Conservation (phyloP, 2,329 filamentous ascomycete species). For the Clonostachys sp. region DNA sequence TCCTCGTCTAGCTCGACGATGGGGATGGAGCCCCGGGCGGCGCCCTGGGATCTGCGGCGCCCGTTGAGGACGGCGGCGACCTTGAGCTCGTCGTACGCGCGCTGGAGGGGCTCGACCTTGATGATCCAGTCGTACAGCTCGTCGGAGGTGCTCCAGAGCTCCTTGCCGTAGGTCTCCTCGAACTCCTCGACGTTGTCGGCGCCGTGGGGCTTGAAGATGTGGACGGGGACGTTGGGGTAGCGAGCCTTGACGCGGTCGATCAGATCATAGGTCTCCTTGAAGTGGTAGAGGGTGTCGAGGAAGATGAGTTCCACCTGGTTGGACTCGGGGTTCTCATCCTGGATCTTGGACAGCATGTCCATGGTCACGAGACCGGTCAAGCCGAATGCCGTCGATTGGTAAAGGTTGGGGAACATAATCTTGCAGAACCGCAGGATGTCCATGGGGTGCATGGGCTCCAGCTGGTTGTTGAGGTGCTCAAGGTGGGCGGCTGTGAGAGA, state of each 20-base stretch:
- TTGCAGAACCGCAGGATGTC: conserved; percentile 92
- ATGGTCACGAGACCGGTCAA: conserved; percentile 76
- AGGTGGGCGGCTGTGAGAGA: conserved; percentile 85
- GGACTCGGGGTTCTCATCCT: conserved; percentile 55
- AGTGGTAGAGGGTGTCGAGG: conserved; percentile 81
- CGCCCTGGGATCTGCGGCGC: conserved; percentile 86
- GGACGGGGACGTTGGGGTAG: conserved; percentile 77
- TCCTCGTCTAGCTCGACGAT: conserved; percentile 90
- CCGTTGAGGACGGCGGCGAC: conserved; percentile 91
- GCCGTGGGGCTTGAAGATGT: conserved; percentile 85
- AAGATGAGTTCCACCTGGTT: conserved; percentile 67
- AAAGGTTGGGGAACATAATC: conserved; percentile 83
- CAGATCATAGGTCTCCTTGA: conserved; percentile 69
- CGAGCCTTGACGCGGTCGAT: conserved; percentile 68
- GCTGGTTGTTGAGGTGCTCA: conserved; percentile 83
- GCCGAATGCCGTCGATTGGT: conserved; percentile 80
- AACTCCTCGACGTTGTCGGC: conserved; percentile 72
- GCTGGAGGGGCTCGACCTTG: conserved; percentile 94
- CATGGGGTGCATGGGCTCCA: conserved; percentile 83
- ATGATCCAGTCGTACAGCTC: conserved; percentile 95
- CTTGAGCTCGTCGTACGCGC: conserved; percentile 81
- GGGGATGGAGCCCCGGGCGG: conserved; percentile 82
- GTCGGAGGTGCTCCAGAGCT: conserved; percentile 78
- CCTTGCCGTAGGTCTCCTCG: conserved; percentile 73
- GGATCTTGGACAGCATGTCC: conserved; percentile 79